Percentiles rank a stretch among this genome's conserved stretches.
These are phyloP conservation scores for Myxozyma sirexii DNA, from an alignment of 805 yeast species.

Conservation along the genomic window DNA sequence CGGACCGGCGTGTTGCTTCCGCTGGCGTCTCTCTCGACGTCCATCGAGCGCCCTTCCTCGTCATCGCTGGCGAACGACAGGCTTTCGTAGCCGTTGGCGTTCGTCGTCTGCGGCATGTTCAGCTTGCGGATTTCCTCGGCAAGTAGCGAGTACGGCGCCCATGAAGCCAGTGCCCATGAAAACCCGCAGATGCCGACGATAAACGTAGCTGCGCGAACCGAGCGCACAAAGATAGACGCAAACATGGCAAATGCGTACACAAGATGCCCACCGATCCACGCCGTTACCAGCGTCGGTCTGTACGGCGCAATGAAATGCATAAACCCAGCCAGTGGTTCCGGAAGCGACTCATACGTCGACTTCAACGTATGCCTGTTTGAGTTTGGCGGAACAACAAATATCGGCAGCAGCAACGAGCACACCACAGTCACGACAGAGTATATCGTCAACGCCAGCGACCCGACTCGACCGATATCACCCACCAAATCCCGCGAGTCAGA, in stretches of 20 bases:
- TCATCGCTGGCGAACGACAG: slow-evolving; percentile 2
- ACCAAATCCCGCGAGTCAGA: slow-evolving; percentile 29
- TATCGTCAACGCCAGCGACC: slow-evolving; percentile 29
- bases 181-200: slow-evolving; percentile 32
- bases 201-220: slow-evolving; percentile 29
- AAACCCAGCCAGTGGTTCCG: slow-evolving; percentile 18
- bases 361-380: slow-evolving; percentile 18
- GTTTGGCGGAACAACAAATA: slow-evolving; percentile 27
- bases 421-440: slow-evolving; percentile 31
- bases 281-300: slow-evolving; percentile 32
- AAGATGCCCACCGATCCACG: slow-evolving; percentile 27
- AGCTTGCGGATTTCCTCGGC: slow-evolving; percentile 33
- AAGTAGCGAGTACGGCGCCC: slow-evolving; percentile 34
- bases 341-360: slow-evolving; percentile 22
- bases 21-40: slow-evolving; percentile 11
- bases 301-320: slow-evolving; percentile 24
- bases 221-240: slow-evolving; percentile 26
- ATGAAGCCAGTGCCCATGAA: slow-evolving; percentile 33
- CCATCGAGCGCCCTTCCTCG: background rate
- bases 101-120: background rate
- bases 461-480: slow-evolving; percentile 34
- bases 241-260: slow-evolving; percentile 33
- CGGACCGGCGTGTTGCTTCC: background rate
- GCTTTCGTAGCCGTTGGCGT: slow-evolving; percentile 8
- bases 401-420: slow-evolving; percentile 28